phyloP scores from a whole-genome alignment of 768 basidiomycete species.

The Leccinum longicurvipes region DNA sequence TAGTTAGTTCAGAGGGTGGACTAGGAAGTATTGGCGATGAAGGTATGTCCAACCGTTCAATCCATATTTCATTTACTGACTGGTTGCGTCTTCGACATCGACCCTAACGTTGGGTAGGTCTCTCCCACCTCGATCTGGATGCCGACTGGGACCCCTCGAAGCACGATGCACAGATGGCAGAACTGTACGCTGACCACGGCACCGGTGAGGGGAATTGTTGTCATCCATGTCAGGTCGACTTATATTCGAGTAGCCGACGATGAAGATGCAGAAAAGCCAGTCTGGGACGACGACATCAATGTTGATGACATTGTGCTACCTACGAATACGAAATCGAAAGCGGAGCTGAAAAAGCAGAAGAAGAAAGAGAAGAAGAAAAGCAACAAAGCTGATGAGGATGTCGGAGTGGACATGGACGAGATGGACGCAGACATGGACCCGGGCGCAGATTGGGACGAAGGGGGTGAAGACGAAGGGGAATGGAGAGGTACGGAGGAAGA shows the following conservation, averaged over 20 bases:
- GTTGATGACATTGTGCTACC: conserved; percentile 57
- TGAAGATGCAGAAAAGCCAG: conserved; percentile 63
- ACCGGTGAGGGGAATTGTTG: conserved; percentile 23
- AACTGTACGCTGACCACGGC: conserved; percentile 57
- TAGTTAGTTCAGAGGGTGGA: conserved; percentile 70
- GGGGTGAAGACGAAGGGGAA: conserved; percentile 50
- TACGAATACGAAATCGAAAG: conserved; percentile 31
- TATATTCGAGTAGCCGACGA: conserved; percentile 24
- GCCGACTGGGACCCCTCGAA: conserved; percentile 89
- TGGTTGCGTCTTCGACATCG: neutral
- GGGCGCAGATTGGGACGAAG: conserved; percentile 33
- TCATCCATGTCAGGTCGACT: neutral
- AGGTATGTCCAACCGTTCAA: conserved; percentile 14
- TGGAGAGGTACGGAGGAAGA: conserved; percentile 91
- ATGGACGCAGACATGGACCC: conserved; percentile 60
- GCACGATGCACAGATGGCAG: conserved; percentile 81
- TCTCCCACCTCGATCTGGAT: conserved; percentile 77
- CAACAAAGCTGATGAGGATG: conserved; percentile 38
- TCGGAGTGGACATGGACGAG: conserved; percentile 45
- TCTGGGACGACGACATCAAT: conserved; percentile 90
- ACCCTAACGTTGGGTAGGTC: conserved; percentile 35
- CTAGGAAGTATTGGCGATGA: conserved; percentile 31
- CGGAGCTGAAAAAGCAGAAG: conserved; percentile 32
- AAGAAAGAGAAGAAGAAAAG: conserved; percentile 51
- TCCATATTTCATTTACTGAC: neutral